phyloP scores from a whole-genome alignment of 2,329 filamentous ascomycete species.

The Colletotrichum limetticola region DNA sequence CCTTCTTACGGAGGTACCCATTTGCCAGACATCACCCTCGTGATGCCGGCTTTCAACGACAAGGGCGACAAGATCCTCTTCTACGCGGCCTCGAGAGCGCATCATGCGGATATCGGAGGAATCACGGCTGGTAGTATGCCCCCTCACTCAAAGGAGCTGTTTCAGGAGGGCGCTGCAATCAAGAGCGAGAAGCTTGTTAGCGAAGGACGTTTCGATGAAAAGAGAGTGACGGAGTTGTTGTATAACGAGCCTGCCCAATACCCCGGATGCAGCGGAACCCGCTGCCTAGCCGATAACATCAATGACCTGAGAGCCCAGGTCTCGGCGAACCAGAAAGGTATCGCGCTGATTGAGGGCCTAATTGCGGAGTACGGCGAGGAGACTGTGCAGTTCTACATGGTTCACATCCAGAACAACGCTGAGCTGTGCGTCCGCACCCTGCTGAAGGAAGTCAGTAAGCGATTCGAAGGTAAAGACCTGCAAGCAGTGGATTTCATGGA shows the following conservation, averaged over 20 bases:
- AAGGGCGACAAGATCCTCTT: constrained; percentile 78
- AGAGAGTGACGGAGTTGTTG: constrained; percentile 77
- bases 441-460: constrained; percentile 75
- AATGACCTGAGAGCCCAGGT: constrained; percentile 88
- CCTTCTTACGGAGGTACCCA: constrained; percentile 87
- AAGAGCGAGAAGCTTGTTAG: constrained; percentile 78
- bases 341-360: constrained; percentile 79
- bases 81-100: constrained; percentile 82
- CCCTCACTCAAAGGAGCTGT: constrained; percentile 73
- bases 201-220: constrained; percentile 81
- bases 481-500: constrained; percentile 85
- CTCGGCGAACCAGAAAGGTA: constrained; percentile 86
- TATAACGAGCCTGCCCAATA: constrained; percentile 79
- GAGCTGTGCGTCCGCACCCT: constrained; percentile 79
- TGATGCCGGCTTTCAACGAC: constrained; percentile 79
- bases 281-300: constrained; percentile 83
- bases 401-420: constrained; percentile 82
- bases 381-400: constrained; percentile 87
- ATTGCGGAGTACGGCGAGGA: constrained; percentile 83
- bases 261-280: constrained; percentile 80
- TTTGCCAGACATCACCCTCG: constrained; percentile 83
- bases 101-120: constrained; percentile 88
- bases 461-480: constrained; percentile 77
- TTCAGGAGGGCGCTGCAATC: constrained; percentile 72
- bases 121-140: constrained; percentile 87